These are phyloP conservation scores for Scedosporium dehoogii DNA, from an alignment of 2,329 filamentous ascomycete genomes.

Conservation along the genomic window DNA sequence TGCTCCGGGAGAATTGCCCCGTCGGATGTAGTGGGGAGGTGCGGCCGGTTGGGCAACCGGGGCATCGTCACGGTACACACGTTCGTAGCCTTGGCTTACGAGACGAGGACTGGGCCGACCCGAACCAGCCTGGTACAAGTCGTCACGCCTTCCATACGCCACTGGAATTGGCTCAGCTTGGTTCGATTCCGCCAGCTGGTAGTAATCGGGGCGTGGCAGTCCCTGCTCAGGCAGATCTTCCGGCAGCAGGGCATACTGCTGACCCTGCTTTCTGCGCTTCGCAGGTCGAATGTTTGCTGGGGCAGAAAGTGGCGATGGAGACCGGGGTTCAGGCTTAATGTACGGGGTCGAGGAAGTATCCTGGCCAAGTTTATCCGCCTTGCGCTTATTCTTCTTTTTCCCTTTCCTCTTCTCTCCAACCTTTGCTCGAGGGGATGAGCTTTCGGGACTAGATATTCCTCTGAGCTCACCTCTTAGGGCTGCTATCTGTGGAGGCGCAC, in stretches of 20 bases:
- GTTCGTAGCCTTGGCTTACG: neutral
- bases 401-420: constrained; percentile 37
- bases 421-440: constrained; percentile 42
- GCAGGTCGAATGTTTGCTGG: constrained; percentile 42
- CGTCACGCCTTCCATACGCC: neutral
- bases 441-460: constrained; percentile 46
- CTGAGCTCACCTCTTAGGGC: constrained; percentile 41
- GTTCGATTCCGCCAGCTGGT: neutral
- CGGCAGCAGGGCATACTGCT: constrained; percentile 10
- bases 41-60: constrained; percentile 13
- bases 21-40: constrained; percentile 22
- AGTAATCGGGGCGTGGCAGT: constrained; percentile 1
- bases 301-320: constrained; percentile 47
- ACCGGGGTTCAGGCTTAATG: constrained; percentile 57
- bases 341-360: constrained; percentile 39
- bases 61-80: neutral
- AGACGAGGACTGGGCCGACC: neutral
- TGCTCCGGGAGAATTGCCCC: constrained; percentile 24
- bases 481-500: constrained; percentile 42
- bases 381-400: constrained; percentile 42
- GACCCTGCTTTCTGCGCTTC: constrained; percentile 44
- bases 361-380: constrained; percentile 37
- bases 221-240: neutral
- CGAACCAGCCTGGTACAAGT: neutral
- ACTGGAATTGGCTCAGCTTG: neutral